These are phyloP conservation scores for Mycena epipterygia DNA, from an alignment of 768 basidiomycete species.

Conservation along the genomic window DNA sequence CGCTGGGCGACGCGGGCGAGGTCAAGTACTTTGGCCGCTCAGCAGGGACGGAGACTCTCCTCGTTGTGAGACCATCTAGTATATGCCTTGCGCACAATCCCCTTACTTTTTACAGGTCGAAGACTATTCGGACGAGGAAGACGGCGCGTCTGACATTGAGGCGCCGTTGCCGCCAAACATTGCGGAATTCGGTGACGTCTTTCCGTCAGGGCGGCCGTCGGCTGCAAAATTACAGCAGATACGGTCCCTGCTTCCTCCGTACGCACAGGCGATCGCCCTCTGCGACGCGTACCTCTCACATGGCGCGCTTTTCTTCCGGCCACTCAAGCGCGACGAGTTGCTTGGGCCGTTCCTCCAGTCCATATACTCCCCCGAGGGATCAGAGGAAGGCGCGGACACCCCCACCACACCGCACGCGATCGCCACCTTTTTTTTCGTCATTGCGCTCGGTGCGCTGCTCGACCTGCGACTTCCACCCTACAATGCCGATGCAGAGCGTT, in stretches of 20 bases:
- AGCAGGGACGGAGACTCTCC: slow-evolving; percentile 70
- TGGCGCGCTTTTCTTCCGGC: slow-evolving; percentile 63
- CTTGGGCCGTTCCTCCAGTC: slow-evolving; percentile 53
- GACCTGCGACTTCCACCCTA: slow-evolving; percentile 66
- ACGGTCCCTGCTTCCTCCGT: slow-evolving; percentile 59
- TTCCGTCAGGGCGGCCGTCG: slow-evolving; percentile 53
- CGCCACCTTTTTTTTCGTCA: slow-evolving; percentile 68
- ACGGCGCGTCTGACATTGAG: slow-evolving; percentile 1
- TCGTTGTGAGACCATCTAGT: slow-evolving; percentile 6
- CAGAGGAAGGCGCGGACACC: slow-evolving; percentile 33
- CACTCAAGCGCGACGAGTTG: slow-evolving; percentile 64
- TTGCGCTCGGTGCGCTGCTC: slow-evolving; percentile 74
- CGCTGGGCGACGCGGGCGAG: slow-evolving; percentile 70
- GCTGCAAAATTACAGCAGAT: slow-evolving; percentile 48
- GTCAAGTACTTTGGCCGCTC: slow-evolving; percentile 76
- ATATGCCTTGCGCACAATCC: neutral
- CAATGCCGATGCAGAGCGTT: slow-evolving; percentile 71
- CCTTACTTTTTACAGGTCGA: slow-evolving; percentile 34
- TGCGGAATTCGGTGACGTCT: slow-evolving; percentile 54
- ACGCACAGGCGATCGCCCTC: slow-evolving; percentile 56
- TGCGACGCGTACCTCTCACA: slow-evolving; percentile 60
- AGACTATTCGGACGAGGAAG: slow-evolving; percentile 36
- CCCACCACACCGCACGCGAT: slow-evolving; percentile 59
- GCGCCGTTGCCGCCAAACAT: slow-evolving; percentile 47
- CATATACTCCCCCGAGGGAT: slow-evolving; percentile 47